Base-by-base conservation (phyloP, 768 basidiomycete genomes). In the Sarcodon sp. region DNA sequence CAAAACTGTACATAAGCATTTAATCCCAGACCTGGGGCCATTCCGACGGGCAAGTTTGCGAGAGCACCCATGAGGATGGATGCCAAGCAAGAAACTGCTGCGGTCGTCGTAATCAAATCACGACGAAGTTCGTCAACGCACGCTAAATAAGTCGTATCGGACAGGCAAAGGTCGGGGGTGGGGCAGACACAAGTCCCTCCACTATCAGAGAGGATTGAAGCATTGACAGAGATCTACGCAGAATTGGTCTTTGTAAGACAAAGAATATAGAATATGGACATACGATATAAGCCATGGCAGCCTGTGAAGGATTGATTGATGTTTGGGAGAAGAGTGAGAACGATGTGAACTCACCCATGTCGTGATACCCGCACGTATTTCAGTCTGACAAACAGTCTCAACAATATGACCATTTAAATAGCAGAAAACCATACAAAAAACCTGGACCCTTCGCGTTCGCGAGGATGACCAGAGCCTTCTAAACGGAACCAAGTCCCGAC, bases 1-100 rank as follows among this genome's bases (percentile, higher is more conserved):
- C 38, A 43, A 46, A 31, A 31, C 61, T 80, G 52, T 60, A 85
- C 85, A 54, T 87, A 87, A 36, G 85, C 84, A 53, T 87, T 87
- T 21, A 89, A 65, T 47, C 88, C 88, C 51, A 92, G 71, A 50
- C 89, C 89, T 16, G 88, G 88, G 2, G 88, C 88, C 64, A 91
- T 75, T 32, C 82, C 87, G n/a, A 92, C 76, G 1, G 89, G 89
- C n/a, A 92, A 68, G 59, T 92, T 92, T 35, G 86, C 89, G 18
- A 89, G 61, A 11, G 81, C 64, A 43, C 89, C 89, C 87, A 92
- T 88, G 50, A 89, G 73, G 60, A 83, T 76, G 13, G 82, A 83
- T 8, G 86, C 64, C 6, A 92, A 72, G 0, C 83, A 77, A 3
- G 84, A 71, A 50, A 88, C 74, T 47, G 84, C 81, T 8, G 87